A percentile compares a stretch with the other conserved stretches of the same genome.
These are phyloP conservation scores for Lomentospora prolificans DNA, from an alignment of 2,329 filamentous ascomycete species.

Conservation along the genomic window DNA sequence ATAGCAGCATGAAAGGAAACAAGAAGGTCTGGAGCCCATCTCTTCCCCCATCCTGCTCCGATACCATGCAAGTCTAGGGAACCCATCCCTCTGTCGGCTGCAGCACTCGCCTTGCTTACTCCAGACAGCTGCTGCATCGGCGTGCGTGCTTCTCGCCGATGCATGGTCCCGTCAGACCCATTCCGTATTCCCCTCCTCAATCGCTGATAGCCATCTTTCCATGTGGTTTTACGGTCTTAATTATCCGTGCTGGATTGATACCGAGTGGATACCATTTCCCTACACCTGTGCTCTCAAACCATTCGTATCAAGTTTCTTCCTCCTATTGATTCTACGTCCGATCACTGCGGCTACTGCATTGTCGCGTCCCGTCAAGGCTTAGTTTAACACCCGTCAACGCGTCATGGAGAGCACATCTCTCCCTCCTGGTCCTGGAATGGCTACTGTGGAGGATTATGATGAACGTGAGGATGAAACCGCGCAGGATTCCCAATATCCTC, in stretches of 20 bases:
- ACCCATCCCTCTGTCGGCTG: neutral
- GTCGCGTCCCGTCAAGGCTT: neutral
- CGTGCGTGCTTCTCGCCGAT: no score
- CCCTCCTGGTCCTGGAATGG: neutral
- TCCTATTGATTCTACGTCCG: neutral
- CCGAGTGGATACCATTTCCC: neutral
- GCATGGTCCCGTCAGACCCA: neutral
- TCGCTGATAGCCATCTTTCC: neutral
- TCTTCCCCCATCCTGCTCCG: no score
- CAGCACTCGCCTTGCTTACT: neutral
- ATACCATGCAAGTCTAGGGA: no score
- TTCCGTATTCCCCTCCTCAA: neutral
- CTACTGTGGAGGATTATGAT: constrained; percentile 4
- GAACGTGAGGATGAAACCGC: neutral
- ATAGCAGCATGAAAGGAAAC: no score
- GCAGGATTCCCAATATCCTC: neutral
- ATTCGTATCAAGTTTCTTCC: neutral
- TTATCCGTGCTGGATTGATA: neutral
- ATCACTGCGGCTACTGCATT: neutral
- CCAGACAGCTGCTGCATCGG: no score
- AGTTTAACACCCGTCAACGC: neutral
- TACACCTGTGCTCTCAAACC: neutral
- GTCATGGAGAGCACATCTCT: neutral
- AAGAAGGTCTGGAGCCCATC: no score
- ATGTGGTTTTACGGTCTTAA: neutral